These are phyloP conservation scores for Solanum chiquidenum DNA, from an alignment of 257 asterid genomes.

Conservation along the genomic window DNA sequence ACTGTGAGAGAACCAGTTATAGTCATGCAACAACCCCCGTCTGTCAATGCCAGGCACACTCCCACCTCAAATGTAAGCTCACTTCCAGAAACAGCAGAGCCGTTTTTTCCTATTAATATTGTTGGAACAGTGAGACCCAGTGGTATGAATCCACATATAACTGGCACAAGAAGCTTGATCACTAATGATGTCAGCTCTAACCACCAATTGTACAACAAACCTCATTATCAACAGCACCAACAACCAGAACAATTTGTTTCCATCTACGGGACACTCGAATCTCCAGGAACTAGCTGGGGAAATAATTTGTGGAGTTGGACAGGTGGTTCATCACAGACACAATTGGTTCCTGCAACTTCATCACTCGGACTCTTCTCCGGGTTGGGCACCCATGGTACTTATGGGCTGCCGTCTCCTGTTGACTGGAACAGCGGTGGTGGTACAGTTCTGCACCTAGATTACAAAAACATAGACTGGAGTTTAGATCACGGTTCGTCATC, in stretches of 20 bases:
- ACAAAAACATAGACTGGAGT: conserved; percentile 65
- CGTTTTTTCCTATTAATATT: too few species aligned
- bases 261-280: conserved; percentile 22
- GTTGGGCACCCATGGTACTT: conserved; percentile 32
- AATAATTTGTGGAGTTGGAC: conserved; percentile 32
- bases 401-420: conserved; percentile 36
- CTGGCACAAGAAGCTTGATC: conserved; percentile 30
- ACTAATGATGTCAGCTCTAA: conserved; percentile 18
- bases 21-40: conserved; percentile 52
- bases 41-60: conserved; percentile 22
- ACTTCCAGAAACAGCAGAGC: too few species aligned
- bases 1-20: conserved; percentile 58
- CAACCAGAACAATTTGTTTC: conserved; percentile 29
- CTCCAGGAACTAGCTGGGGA: conserved; percentile 18
- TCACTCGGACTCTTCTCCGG: conserved; percentile 66
- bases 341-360: conserved; percentile 44
- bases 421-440: conserved; percentile 49
- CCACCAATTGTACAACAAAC: conserved; percentile 33
- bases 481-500: conserved; percentile 33
- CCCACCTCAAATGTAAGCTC: conserved; percentile 28
- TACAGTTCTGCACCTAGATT: conserved; percentile 55
- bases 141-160: conserved; percentile 28
- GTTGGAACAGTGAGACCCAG: conserved; percentile 29
- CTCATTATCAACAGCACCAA: conserved; percentile 28
- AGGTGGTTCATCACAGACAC: conserved; percentile 27